Base-by-base conservation (phyloP, 1,284 basidiomycete genomes). In the Phylloporus gajari region DNA sequence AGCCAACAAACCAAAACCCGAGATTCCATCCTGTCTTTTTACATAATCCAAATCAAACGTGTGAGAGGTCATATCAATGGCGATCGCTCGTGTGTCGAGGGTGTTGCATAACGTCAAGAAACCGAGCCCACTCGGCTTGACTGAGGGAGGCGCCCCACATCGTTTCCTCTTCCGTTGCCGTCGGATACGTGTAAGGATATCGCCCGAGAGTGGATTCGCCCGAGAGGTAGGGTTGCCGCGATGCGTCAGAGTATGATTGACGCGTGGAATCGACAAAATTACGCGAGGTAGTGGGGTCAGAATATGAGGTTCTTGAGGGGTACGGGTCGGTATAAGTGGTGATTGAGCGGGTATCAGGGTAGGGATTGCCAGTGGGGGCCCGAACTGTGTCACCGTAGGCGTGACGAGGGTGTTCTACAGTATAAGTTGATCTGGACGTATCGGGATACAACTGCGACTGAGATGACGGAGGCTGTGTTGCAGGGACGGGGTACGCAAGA, bases 71-170 rank as follows among this genome's bases (percentile, higher is more conserved):
- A 70, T 63, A 68, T 78, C 72, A 81, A 63, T 77, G 80, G 73
- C 81, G 80, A 70, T 76, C 82, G 40, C 76, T 72, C 61, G 80
- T 73, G 58, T 81, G 79, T 72, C 78, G 80, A 77, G 85, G 82
- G 17, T 84, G 82, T 75, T 86, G 85, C 82, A 87, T 85, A 48
- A 83, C 86, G 72, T 86, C 83, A 73, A 88, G 78, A 74, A 89
- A 88, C 71, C 83, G 83, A 67, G 83, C 78, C 87, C 87, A 91
- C 78, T 91, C 90, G 56, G 87, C 86, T 73, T 90, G 89, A 63
- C 86, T 89, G 75, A 91, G 88, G 38, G 88, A 86, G 13, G 90
- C 86, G 44, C 90, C 90, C 90, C 90, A 91, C 83, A 90, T 89
- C 9, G 83, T 81, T 32, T 84, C 75, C 69, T 89, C 88, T 68